Evolutionary conservation across 768 basidiomycete species (phyloP), one percentile per base, ranked within the genome.

Genomic region (Serendipita indica): DNA sequence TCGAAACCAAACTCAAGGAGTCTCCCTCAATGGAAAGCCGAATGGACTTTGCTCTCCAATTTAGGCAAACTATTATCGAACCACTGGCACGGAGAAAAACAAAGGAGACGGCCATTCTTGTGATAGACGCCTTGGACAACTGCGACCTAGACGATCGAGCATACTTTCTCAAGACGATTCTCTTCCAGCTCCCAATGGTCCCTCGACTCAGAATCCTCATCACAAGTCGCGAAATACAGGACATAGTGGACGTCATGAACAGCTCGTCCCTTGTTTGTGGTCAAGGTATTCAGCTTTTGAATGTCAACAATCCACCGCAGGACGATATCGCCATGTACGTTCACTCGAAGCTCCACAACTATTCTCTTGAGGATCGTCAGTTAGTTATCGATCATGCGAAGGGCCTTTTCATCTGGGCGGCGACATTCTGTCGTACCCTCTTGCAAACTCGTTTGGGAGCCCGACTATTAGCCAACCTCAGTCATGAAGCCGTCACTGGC

Each of bases 181-280:
- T 54, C n/a, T n/a, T 16, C 7, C 49, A 54, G 10, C 49, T 54
- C 4, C 49, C 49, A 28, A n/a, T n/a, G 5, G 32, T 30, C n/a
- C 49, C 49, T 54, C 49, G 49, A n/a, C 49, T 54, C 10, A 54
- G 32, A 54, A 10, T 54, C 25, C 49, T 54, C 4, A n/a, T 54
- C 16, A 54, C 49, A n/a, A 54, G 49, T 33, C 22, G 49, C 7
- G 22, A 18, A 27, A 30, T 54, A 4, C 49, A 27, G n/a, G 49
- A 54, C 49, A 54, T 54, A 16, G 49, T 27, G 4, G 49, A 33
- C 25, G n/a, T 54, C n/a, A 7, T 54, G 16, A 4, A 12, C n/a
- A 12, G 7, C 7, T 54, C 49, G 7, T 10, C 22, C 20, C 49
- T 54, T n/a, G 32, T 54, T 20, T 28, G n/a, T 10, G 49, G 49